Conservation (phyloP, 768 basidiomycete genomes). For the Leccinum subtestaceum region DNA sequence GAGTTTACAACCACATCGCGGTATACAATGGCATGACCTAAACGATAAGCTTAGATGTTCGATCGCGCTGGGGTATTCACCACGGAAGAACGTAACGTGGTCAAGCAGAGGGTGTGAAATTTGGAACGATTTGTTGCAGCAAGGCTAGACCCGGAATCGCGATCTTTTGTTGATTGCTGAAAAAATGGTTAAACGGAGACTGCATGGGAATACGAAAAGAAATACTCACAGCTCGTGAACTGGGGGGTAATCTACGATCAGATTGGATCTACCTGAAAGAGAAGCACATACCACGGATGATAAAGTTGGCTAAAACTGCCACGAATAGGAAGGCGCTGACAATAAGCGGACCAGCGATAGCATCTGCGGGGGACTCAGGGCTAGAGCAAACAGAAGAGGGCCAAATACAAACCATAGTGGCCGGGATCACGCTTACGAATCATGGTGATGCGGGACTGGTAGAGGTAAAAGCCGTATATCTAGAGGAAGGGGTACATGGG, state of each 20-base stretch:
- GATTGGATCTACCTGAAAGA: background rate
- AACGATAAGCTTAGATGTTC: background rate
- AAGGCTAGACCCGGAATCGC: conserved; percentile 30
- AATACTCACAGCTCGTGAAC: conserved; percentile 58
- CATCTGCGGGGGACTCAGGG: conserved; percentile 48
- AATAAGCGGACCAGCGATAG: conserved; percentile 76
- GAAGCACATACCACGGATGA: conserved; percentile 69
- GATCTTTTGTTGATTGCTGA: conserved; percentile 27
- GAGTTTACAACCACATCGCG: background rate
- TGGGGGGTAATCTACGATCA: conserved; percentile 22
- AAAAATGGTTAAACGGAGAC: background rate
- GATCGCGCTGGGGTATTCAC: background rate
- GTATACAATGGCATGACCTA: background rate
- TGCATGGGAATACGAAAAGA: background rate
- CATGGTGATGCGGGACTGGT: conserved; percentile 86
- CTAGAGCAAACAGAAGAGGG: background rate
- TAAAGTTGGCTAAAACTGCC: conserved; percentile 85
- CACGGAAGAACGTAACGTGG: background rate
- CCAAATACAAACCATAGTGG: conserved; percentile 67
- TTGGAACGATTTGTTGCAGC: conserved; percentile 21
- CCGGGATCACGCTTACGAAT: conserved; percentile 88
- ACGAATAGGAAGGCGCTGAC: conserved; percentile 82
- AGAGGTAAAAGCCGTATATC: conserved; percentile 84
- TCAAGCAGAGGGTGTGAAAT: conserved; percentile 18
- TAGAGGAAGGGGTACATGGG: conserved; percentile 27